phyloP scores from a whole-genome alignment of 1,284 basidiomycete genomes.

The Leccinum pachyderme region DNA sequence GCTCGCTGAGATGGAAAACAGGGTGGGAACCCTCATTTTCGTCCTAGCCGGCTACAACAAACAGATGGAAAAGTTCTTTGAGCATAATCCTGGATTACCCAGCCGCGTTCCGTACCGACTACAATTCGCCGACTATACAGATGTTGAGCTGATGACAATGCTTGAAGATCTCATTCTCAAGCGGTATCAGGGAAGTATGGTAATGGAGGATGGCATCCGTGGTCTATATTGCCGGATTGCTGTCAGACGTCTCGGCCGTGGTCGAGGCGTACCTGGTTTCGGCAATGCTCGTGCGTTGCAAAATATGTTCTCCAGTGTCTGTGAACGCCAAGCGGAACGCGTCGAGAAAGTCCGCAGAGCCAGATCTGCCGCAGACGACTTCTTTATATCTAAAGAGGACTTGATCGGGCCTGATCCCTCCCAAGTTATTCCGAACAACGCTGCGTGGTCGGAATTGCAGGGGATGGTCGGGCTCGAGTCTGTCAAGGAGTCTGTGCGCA shows the following conservation, averaged over 20 bases:
- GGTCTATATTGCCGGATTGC: conserved; percentile 56
- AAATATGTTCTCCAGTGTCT: conserved; percentile 45
- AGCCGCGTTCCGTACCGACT: conserved; percentile 62
- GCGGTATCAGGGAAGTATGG: conserved; percentile 47
- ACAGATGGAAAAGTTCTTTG: conserved; percentile 72
- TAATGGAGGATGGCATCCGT: conserved; percentile 50
- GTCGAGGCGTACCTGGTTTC: conserved; percentile 54
- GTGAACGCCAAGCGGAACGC: conserved; percentile 51
- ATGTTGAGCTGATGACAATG: conserved; percentile 52
- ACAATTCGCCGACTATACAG: conserved; percentile 56
- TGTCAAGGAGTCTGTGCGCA: conserved; percentile 54
- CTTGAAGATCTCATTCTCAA: conserved; percentile 47
- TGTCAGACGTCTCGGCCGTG: conserved; percentile 52
- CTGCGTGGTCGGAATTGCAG: conserved; percentile 51
- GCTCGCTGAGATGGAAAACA: conserved; percentile 69
- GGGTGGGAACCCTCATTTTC: conserved; percentile 58
- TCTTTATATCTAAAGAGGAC: conserved; percentile 50
- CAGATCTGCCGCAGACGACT: conserved; percentile 46
- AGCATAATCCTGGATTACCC: conserved; percentile 62
- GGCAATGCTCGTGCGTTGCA: conserved; percentile 64
- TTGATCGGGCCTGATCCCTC: conserved; percentile 63
- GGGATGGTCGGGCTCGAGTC: conserved; percentile 48
- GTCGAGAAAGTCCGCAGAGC: conserved; percentile 39
- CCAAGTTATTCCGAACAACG: conserved; percentile 41
- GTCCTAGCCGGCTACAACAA: conserved; percentile 65